Base-by-base conservation (phyloP, 2,329 filamentous ascomycete species). In the Fusarium nanum region DNA sequence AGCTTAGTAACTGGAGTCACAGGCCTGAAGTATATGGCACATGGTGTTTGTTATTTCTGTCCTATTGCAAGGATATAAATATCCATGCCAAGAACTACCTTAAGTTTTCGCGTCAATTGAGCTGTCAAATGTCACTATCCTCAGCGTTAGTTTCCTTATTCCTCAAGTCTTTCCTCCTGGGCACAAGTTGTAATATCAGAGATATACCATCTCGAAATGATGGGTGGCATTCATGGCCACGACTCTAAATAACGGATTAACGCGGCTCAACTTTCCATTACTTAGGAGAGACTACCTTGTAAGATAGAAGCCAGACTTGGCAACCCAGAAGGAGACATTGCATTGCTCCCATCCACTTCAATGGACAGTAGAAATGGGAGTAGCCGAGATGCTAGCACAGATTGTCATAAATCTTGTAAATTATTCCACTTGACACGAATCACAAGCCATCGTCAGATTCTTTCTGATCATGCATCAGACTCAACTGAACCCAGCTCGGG, bases 401-500 rank as follows among this genome's bases (percentile, higher is more conserved):
- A 37, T 37, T 37, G 34, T n/a, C 34, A 37, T 37, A n/a, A 37
- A 37, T 37, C 34, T 10, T 37, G 18, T 37, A 37, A 37, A 37
- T 37, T n/a, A 37, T n/a, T 37, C 34, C 34, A 37, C 34, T 37
- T 37, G 18, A 37, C 18, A 11, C 18, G 10, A 37, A 37, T 37
- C 34, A 50, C 16, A 50, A 13, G 16, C 48, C 30, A 50, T 61
- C 59, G 8, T 46, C 30, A 9, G 3, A 11, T 20, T 54, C 46
- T 54, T 34, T 62, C 10, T 40, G 37, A 14, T 54, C 45, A 18
- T 62, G 56, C 22, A 61, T 9, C 6, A 62, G 34, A 32, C 56
- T 62, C 40, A 61, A 53, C 34, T 61, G 46, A 46, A 41, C 56
- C 59, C 59, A 62, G 16, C 46, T 46, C 3, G 59, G 59, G 8